Base-by-base conservation (phyloP, 2,329 filamentous ascomycete species). In the Talaromyces sp. region DNA sequence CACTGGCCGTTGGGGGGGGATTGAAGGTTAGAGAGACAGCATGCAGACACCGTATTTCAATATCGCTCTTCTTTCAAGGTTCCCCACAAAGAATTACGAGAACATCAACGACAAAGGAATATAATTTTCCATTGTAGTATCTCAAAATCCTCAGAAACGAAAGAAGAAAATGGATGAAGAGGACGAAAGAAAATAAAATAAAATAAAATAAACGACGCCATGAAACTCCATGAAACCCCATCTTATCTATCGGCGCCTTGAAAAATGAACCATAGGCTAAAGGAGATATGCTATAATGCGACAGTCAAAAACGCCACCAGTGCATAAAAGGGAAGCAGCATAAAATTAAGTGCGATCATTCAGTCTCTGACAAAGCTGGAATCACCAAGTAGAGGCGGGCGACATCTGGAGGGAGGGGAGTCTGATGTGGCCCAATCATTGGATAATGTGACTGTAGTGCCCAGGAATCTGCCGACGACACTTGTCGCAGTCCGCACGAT, bases 371-470 rank as follows among this genome's bases (percentile, higher is more conserved):
- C n/a, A n/a, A n/a, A 14, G 20, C 37, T 20, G 36, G 32, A 32
- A 32, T 41, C 5, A 14, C 14, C 17, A 9, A 14, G 5, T 29
- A 13, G n/a, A 14, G 19, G 10, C n/a, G 3, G 9, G 16, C 10
- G n/a, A n/a, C n/a, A n/a, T n/a, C n/a, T n/a, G n/a, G n/a, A n/a
- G n/a, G n/a, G n/a, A n/a, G n/a, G n/a, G n/a, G n/a, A n/a, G n/a
- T n/a, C n/a, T n/a, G n/a, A 27, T 10, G 11, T 36, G 11, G 13
- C 13, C n/a, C 35, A 11, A 36, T 16, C 10, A 14, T n/a, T 17
- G 40, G 5, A 90, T 85, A 54, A 91, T 90, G 71, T 92, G 89
- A 65, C 88, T 91, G 67, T 90, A 91, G 68, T 92, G 89, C 1
- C 89, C 89, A 0, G 89, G 88, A 7, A 90, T 86, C 67, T 86